A percentile compares a stretch with the other conserved stretches of the same genome.
Conservation (phyloP, 2,329 filamentous ascomycete species). For the Ophiostoma fasciatum region DNA sequence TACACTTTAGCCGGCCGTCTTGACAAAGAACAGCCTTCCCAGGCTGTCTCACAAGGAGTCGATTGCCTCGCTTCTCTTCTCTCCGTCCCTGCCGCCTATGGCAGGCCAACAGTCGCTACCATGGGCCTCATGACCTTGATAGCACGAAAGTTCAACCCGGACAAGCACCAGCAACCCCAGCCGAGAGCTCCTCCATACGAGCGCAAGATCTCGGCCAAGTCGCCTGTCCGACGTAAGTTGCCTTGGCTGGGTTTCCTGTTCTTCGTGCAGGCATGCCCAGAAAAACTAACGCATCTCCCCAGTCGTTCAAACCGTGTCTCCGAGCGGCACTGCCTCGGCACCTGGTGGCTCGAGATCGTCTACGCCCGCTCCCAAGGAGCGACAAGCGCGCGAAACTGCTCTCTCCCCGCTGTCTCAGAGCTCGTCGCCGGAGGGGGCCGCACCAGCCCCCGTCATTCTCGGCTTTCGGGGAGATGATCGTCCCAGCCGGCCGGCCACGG, state of each 20-base stretch:
- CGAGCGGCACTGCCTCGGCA: background rate
- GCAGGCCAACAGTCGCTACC: conserved; percentile 8
- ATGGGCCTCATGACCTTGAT: conserved; percentile 21
- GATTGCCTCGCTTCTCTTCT: no score
- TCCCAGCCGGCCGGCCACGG: conserved; percentile 23
- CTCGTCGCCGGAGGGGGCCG: conserved; percentile 8
- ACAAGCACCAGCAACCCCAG: conserved; percentile 9
- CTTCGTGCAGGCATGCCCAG: background rate
- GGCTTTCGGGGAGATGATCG: conserved; percentile 15
- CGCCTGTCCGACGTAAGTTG: conserved; percentile 15
- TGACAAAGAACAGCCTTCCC: no score
- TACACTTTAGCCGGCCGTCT: no score
- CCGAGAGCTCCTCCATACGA: conserved; percentile 13
- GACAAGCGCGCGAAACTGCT: conserved; percentile 17
- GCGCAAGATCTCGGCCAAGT: conserved; percentile 8
- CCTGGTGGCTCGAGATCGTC: background rate
- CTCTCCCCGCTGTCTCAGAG: conserved; percentile 11
- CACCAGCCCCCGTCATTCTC: conserved; percentile 18
- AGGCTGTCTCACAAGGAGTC: no score
- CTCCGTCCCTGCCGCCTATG: conserved; percentile 11
- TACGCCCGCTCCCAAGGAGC: background rate
- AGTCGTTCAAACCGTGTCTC: conserved; percentile 5
- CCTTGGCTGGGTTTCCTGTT: background rate
- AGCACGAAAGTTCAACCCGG: conserved; percentile 12
- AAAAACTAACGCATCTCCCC: background rate